Conservation (phyloP, 2,329 filamentous ascomycete genomes). For the Colletotrichum sp. region DNA sequence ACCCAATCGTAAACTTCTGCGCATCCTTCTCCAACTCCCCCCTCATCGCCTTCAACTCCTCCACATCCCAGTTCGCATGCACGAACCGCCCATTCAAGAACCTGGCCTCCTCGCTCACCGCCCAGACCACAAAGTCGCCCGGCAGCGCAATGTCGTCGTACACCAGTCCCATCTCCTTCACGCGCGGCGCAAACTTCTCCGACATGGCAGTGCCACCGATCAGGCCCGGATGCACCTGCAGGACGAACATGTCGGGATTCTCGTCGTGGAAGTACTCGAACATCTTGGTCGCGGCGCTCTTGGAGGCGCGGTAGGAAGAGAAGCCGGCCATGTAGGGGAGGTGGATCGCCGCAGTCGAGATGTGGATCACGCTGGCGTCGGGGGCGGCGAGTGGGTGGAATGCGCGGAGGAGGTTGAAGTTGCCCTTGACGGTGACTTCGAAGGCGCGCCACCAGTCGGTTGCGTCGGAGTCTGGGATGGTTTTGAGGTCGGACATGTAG, state of each 20-base stretch:
- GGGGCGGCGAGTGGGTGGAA: slow-evolving; percentile 45
- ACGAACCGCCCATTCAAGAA: slow-evolving; percentile 52
- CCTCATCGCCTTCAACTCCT: slow-evolving; percentile 44
- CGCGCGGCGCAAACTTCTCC: background rate
- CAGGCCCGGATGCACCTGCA: slow-evolving; percentile 44
- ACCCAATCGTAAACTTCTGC: slow-evolving; percentile 9
- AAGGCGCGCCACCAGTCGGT: slow-evolving; percentile 31
- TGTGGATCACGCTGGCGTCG: slow-evolving; percentile 26
- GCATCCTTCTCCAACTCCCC: slow-evolving; percentile 7
- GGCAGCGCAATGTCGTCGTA: slow-evolving; percentile 27
- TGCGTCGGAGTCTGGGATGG: slow-evolving; percentile 22
- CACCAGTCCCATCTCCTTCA: background rate
- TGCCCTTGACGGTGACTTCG: slow-evolving; percentile 56
- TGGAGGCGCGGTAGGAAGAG: slow-evolving; percentile 45
- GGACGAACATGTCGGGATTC: slow-evolving; percentile 40
- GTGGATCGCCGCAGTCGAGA: slow-evolving; percentile 26
- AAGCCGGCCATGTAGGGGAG: slow-evolving; percentile 30
- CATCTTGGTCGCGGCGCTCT: slow-evolving; percentile 44
- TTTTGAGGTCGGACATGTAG: slow-evolving; percentile 21
- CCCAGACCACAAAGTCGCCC: slow-evolving; percentile 47
- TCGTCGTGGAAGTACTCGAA: slow-evolving; percentile 46
- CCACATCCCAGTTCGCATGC: slow-evolving; percentile 57
- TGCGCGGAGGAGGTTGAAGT: slow-evolving; percentile 47
- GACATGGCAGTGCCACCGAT: slow-evolving; percentile 12
- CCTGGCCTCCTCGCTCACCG: slow-evolving; percentile 44